A percentile compares a stretch with the other conserved stretches of the same genome.
Conservation (phyloP, 805 yeast species). For the Ogataea polymorpha region DNA sequence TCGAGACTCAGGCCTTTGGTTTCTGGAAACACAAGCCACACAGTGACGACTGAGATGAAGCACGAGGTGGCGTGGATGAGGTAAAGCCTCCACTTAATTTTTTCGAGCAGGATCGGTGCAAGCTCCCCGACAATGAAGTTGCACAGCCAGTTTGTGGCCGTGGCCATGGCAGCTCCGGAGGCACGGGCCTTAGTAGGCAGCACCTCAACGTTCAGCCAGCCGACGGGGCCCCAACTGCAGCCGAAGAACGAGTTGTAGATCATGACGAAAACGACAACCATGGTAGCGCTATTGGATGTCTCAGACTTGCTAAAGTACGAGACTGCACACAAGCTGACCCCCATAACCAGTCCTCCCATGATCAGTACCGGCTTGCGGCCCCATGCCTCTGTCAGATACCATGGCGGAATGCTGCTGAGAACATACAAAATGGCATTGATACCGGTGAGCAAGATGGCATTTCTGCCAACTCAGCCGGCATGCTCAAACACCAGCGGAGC, state of each 20-base stretch:
- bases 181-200: slow-evolving; percentile 82
- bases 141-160: slow-evolving; percentile 92
- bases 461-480: slow-evolving; percentile 91
- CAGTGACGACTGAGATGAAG: slow-evolving; percentile 67
- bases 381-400: slow-evolving; percentile 89
- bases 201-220: slow-evolving; percentile 85
- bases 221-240: slow-evolving; percentile 91
- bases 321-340: slow-evolving; percentile 60
- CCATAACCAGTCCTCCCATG: slow-evolving; percentile 80
- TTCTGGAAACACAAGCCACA: slow-evolving; percentile 76
- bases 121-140: slow-evolving; percentile 89
- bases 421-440: slow-evolving; percentile 58
- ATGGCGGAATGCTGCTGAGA: slow-evolving; percentile 75
- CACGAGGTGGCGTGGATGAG: slow-evolving; percentile 80
- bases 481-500: slow-evolving; percentile 93
- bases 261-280: slow-evolving; percentile 75
- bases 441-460: slow-evolving; percentile 90
- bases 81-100: slow-evolving; percentile 76
- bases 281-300: slow-evolving; percentile 50
- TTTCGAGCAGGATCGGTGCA: slow-evolving; percentile 80
- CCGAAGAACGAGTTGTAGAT: slow-evolving; percentile 84
- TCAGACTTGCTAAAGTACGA: slow-evolving; percentile 57
- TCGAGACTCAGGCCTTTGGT: slow-evolving; percentile 86
- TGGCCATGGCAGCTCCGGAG: slow-evolving; percentile 85
- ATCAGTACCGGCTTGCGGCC: slow-evolving; percentile 84